Conservation (phyloP, 108 stramenopile species). For the Chaetoceros tenuissimus region DNA sequence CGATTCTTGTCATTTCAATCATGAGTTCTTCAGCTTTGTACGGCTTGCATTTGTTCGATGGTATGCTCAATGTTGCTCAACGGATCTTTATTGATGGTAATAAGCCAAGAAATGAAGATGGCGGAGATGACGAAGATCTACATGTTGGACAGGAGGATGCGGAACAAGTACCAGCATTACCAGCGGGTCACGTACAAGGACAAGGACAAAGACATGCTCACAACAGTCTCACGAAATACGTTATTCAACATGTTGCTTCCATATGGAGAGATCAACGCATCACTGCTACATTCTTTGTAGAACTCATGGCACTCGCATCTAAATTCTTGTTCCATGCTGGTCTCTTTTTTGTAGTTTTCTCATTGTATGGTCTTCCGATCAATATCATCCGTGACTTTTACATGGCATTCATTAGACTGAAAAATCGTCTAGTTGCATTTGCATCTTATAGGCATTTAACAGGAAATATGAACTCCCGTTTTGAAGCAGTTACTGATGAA, state of each 20-base stretch:
- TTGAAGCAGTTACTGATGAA: slow-evolving; percentile 72
- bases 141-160: slow-evolving; percentile 1
- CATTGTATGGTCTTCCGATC: slow-evolving; percentile 92
- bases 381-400: slow-evolving; percentile 92
- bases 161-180: neutral
- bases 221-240: slow-evolving; percentile 6
- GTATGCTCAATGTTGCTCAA: slow-evolving; percentile 54
- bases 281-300: slow-evolving; percentile 32
- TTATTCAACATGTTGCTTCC: slow-evolving; percentile 24
- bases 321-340: slow-evolving; percentile 91
- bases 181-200: neutral
- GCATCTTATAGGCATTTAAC: slow-evolving; percentile 84
- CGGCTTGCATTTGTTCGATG: slow-evolving; percentile 81
- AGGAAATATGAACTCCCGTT: slow-evolving; percentile 88
- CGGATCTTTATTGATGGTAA: slow-evolving; percentile 30
- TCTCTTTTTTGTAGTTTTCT: slow-evolving; percentile 93
- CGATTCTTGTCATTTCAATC: slow-evolving; percentile 77
- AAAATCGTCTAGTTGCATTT: slow-evolving; percentile 62
- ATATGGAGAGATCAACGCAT: neutral
- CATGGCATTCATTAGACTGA: slow-evolving; percentile 71
- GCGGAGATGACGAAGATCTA: slow-evolving; percentile 5
- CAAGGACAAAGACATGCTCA: neutral
- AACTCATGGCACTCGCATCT: slow-evolving; percentile 86
- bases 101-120: slow-evolving; percentile 19
- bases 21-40: slow-evolving; percentile 61